phyloP scores from a whole-genome alignment of 2,329 filamentous ascomycete genomes.

The Colletotrichum gigasporum region DNA sequence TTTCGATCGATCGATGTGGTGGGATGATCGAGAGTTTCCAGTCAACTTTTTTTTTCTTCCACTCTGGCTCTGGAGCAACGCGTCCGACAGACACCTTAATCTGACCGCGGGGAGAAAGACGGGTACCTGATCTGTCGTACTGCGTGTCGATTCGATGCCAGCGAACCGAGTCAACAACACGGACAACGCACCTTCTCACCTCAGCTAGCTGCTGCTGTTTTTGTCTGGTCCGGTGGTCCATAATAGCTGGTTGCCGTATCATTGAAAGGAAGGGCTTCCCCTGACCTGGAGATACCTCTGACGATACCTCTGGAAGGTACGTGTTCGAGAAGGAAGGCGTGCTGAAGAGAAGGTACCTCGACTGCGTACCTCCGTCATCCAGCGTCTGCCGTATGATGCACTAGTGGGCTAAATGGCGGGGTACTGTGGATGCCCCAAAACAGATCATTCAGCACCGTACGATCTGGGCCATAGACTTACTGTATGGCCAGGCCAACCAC shows the following conservation, averaged over 20 bases:
- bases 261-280: constrained; percentile 20
- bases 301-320: constrained; percentile 3
- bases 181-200: constrained; percentile 13
- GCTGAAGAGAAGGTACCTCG: constrained; percentile 1
- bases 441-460: not conserved
- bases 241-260: constrained; percentile 2
- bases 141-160: too few species aligned
- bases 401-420: constrained; percentile 29
- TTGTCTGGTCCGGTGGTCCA: constrained; percentile 13
- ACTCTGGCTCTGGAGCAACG: not conserved
- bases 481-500: constrained; percentile 9
- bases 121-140: not conserved
- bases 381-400: constrained; percentile 25
- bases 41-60: not conserved
- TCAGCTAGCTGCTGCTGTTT: constrained; percentile 13
- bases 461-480: not conserved
- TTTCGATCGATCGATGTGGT: constrained; percentile 27
- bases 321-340: not conserved
- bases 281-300: constrained; percentile 3
- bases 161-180: constrained; percentile 2
- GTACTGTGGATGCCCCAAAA: constrained; percentile 18
- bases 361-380: constrained; percentile 2
- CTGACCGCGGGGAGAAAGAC: not conserved
- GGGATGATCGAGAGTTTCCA: constrained; percentile 13
- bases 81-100: not conserved